A percentile compares a stretch with the other conserved stretches of the same genome.
Conservation (phyloP, 805 yeast species). For the Kuraishia hungarica region DNA sequence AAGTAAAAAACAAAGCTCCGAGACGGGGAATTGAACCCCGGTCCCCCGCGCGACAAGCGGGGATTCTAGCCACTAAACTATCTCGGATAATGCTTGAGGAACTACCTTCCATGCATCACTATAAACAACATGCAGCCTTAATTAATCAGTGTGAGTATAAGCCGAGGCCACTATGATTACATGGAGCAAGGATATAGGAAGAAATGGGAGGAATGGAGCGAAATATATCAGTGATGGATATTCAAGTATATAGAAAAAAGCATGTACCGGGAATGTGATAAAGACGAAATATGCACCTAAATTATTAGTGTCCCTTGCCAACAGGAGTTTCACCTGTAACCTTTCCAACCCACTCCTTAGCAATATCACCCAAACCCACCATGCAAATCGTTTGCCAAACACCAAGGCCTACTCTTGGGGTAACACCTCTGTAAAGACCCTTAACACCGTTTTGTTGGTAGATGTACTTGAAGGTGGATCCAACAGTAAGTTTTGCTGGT, state of each 20-base stretch:
- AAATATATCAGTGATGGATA: not conserved
- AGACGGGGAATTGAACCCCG: conserved; percentile 35
- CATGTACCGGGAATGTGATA: not conserved
- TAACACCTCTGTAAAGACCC: conserved; percentile 93
- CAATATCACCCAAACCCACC: conserved; percentile 97
- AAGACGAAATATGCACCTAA: not conserved
- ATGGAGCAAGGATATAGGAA: no score
- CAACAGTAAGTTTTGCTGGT: conserved; percentile 82
- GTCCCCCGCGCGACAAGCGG: conserved; percentile 32
- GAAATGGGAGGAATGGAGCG: no score
- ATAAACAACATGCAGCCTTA: no score
- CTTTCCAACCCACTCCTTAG: conserved; percentile 58
- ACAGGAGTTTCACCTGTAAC: conserved; percentile 53
- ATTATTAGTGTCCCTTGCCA: conserved; percentile 23
- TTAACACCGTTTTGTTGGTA: conserved; percentile 74
- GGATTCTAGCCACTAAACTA: conserved; percentile 32
- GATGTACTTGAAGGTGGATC: conserved; percentile 72
- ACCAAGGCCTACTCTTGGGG: conserved; percentile 94
- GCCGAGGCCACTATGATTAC: no score
- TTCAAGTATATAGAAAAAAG: no score
- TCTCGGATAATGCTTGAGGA: conserved; percentile 18
- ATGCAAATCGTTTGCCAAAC: conserved; percentile 98
- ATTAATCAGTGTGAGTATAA: no score
- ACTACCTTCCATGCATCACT: not conserved
- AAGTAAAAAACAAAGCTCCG: conserved; percentile 16